These are phyloP conservation scores for Salix brachista DNA, from an alignment of 345 rosid species.

Conservation along the genomic window DNA sequence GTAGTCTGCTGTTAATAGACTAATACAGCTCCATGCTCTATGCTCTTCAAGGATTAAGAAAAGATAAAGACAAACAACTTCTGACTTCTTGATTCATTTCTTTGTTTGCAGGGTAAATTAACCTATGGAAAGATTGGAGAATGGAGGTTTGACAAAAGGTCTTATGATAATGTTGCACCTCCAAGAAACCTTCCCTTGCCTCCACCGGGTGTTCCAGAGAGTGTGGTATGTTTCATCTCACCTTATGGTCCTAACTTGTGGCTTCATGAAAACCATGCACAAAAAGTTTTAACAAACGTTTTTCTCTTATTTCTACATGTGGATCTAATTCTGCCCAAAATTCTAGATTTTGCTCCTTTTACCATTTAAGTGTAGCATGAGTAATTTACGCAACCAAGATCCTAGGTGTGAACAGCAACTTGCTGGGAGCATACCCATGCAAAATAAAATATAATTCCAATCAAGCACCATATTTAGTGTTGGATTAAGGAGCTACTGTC, in stretches of 20 bases:
- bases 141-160: slow-evolving; percentile 97
- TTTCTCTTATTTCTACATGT: neutral
- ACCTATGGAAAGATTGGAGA: slow-evolving; percentile 92
- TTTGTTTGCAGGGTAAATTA: slow-evolving; percentile 55
- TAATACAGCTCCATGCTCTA: neutral
- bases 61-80: slow-evolving; percentile 1
- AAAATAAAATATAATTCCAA: neutral
- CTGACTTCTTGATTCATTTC: slow-evolving; percentile 11
- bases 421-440: neutral
- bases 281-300: neutral
- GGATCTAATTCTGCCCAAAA: neutral
- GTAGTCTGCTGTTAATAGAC: slow-evolving; percentile 29
- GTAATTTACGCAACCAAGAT: neutral
- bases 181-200: slow-evolving; percentile 89
- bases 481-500: neutral
- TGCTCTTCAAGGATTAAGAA: neutral
- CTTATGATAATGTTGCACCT: slow-evolving; percentile 52
- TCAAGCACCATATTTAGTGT: neutral
- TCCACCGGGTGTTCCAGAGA: slow-evolving; percentile 85
- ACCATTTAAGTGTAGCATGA: neutral
- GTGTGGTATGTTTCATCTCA: slow-evolving; percentile 69
- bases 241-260: neutral
- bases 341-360: neutral
- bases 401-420: neutral
- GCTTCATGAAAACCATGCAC: neutral